Evolutionary conservation across 495 filamentous ascomycete species (phyloP).

Genomic region (Penicillium roqueforti): DNA sequence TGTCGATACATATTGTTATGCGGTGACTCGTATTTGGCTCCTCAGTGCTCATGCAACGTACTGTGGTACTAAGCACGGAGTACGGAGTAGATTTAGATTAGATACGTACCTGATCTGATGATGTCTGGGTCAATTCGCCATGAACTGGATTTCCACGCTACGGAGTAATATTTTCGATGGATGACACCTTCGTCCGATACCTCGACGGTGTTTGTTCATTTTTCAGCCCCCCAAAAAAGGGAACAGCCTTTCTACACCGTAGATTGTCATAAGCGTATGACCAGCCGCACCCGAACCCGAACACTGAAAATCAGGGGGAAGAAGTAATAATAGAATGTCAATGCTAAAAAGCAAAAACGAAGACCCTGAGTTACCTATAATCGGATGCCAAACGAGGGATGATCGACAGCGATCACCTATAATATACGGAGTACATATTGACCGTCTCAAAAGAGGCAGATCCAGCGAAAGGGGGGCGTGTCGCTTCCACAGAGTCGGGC

Average conservation of each 20-base stretch:
- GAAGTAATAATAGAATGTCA: conserved; percentile 3
- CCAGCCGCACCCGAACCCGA: background rate
- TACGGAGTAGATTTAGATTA: conserved; percentile 8
- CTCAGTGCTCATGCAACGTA: background rate
- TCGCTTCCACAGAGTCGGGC: background rate
- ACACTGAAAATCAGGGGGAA: conserved; percentile 1
- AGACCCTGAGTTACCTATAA: conserved; percentile 3
- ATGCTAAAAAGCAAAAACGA: background rate
- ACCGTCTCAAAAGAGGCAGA: background rate
- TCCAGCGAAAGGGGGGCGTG: background rate
- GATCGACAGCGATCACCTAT: conserved; percentile 9
- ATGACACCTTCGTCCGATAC: background rate
- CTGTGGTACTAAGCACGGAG: no score
- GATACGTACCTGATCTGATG: background rate
- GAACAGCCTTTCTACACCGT: background rate
- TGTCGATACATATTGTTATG: background rate
- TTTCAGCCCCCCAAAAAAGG: background rate
- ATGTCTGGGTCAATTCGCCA: background rate
- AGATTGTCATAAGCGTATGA: background rate
- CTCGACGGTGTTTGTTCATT: background rate
- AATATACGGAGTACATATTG: background rate
- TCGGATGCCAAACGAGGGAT: conserved; percentile 1
- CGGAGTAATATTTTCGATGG: background rate
- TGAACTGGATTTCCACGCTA: background rate
- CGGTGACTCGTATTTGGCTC: conserved; percentile 2